Evolutionary conservation across 306 rosid species (phyloP), one percentile per base, ranked within the genome.

Genomic region (Macrotyloma uniflorum): DNA sequence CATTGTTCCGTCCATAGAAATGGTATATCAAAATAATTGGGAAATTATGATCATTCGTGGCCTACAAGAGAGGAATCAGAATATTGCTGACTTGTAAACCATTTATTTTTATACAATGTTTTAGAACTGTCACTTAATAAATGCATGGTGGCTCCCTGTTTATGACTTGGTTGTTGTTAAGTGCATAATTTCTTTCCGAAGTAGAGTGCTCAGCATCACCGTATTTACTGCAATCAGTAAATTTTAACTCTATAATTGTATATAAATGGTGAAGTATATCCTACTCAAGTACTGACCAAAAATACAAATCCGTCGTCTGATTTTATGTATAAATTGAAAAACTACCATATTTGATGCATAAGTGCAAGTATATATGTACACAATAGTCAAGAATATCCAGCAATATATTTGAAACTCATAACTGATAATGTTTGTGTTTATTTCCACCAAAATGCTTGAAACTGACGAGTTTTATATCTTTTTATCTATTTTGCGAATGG

Each of bases 21-120:
- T 42, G 54, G 8, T 40, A 42, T 14, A 54, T 22, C 8, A 22
- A 40, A 67, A 67, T 67, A 67, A 67, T 67, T 67, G 72, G 54
- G 54, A 66, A 40, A 42, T 67, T 23, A 36, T 22, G 51, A 42
- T 67, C 22, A 23, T 43, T 42, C 36, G 42, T 67, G 54, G 53
- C 72, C 72, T 67, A 67, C 70, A 38, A 65, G 32, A 18, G 8
- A 65, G 70, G 70, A 65, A 65, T 36, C 32, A 38, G 70, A 65
- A 65, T 65, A 65, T 65, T 65, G 49, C 70, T 36, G 70, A 65
- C 50, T 64, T 18, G 69, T 64, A 32, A 35, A 42, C 28, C 1
- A 33, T 4, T 64, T 64, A 64, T 66, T 38, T 40, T 18, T 54
- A 22, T 22, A 42, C 24, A 9, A 8, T 62, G 68, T 33, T 62